Evolutionary conservation across 176 grass and related monocot genomes (phyloP).

Genomic region (Musa schizocarpa): DNA sequence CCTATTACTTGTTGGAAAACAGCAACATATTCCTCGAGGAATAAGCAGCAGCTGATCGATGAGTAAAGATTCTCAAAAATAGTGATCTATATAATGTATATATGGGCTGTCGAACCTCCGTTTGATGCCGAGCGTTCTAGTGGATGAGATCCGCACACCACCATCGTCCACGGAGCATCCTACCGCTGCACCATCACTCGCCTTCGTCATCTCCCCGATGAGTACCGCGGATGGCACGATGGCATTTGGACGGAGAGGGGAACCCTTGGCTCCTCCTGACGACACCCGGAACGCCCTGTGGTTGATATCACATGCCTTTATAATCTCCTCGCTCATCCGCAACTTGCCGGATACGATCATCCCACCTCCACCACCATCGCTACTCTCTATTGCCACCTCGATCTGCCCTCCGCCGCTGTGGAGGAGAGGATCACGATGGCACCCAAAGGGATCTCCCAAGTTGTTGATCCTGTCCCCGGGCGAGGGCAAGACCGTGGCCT

Average conservation of each 20-base stretch:
- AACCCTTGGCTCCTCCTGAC: background rate
- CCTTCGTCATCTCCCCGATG: background rate
- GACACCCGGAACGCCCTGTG: conserved; percentile 15
- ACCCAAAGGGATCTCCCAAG: background rate
- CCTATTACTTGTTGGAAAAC: no score
- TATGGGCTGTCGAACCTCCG: background rate
- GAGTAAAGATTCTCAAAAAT: no score
- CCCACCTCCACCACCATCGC: no score
- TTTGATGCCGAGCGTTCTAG: background rate
- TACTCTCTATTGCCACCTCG: no score
- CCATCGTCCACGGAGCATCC: background rate
- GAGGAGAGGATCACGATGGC: background rate
- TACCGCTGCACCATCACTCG: no score
- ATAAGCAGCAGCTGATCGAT: no score
- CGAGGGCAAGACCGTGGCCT: no score
- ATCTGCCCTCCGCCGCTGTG: no score
- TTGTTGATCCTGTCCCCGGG: background rate
- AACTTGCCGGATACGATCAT: no score
- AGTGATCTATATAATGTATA: no score
- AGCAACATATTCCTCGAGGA: no score
- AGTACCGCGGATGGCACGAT: background rate
- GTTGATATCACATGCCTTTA: background rate
- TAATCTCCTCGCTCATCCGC: background rate
- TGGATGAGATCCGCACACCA: conserved; percentile 2
- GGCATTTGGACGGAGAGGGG: no score